Base-by-base conservation (phyloP, 129 eudicot genomes). In the Glebionis coronaria region DNA sequence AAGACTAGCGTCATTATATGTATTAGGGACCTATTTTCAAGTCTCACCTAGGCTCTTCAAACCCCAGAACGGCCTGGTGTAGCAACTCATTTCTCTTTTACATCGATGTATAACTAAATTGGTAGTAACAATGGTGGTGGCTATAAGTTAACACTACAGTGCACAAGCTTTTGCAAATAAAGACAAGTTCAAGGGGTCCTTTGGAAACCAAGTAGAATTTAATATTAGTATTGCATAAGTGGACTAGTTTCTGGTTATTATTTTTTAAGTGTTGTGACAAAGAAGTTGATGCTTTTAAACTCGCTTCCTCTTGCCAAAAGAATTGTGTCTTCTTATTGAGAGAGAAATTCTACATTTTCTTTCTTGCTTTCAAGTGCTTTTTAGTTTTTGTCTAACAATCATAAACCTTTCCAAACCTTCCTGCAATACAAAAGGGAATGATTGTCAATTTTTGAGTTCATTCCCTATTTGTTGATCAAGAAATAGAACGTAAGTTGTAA, bases 261-360 rank as follows among this genome's bases (percentile, higher is more conserved):
- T 52, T 49, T 57, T 70, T 58, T 45, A 3, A 63, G 71, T 29
- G 55, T 23, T 68, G 63, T 59, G 69, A 60, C 71, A 38, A 65
- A 63, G 71, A 63, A 25, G 69, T 61, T 67, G 73, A 68, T 75
- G 79, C 79, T 60, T 75, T 75, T 75, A 75, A 75, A 49, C 9
- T 40, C 18, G 56, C 73, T 19, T 67, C 53, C 61, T 74, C 79
- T 74, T 67, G 68, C 20, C 79, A 66, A 57, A 66, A 67, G 79
- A 58, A 57, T 67, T 67, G 68, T 67, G 74, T 40, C 73, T 47
- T 58, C 57, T 49, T 67, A 50, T 51, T 58, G 63, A 67, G 79
- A 67, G 79, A 66, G 73, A 58, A 47, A 47, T 25, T 59, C 18
- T 12, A 55, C 40, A 49, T n/a, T 67, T 50, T 75, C 74, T 75